Evolutionary conservation across 2,329 filamentous ascomycete genomes (phyloP).

Genomic region (Sclerotinia sclerotiorum): DNA sequence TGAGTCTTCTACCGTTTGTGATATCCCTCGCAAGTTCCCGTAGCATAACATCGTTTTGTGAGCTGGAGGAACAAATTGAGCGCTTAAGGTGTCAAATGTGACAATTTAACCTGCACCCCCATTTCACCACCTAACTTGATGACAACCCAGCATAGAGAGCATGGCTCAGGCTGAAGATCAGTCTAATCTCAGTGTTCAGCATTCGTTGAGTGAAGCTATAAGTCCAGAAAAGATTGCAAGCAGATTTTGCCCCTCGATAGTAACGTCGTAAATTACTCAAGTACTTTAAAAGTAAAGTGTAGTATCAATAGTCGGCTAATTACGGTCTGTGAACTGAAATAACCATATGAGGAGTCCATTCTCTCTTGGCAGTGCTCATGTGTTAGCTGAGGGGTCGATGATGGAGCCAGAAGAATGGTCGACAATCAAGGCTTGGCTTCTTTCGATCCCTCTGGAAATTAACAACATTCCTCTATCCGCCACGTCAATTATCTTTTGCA

Average conservation of each 20-base stretch:
- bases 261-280: neutral
- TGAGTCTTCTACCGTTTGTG: neutral
- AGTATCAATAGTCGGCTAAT: neutral
- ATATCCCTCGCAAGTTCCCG: neutral
- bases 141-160: neutral
- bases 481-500: constrained; percentile 39
- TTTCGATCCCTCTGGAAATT: constrained; percentile 29
- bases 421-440: constrained; percentile 5
- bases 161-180: neutral
- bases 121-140: neutral
- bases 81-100: neutral
- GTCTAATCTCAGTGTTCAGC: neutral
- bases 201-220: neutral
- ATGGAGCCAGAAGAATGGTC: neutral
- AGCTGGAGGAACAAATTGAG: neutral
- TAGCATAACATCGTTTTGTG: neutral
- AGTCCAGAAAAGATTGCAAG: neutral
- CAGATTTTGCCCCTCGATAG: neutral
- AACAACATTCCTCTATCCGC: constrained; percentile 39
- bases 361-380: neutral
- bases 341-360: neutral
- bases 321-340: neutral
- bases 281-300: neutral
- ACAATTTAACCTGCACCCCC: neutral
- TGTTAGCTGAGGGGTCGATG: neutral